Base-by-base conservation (phyloP, 73 alveolate genomes). In the Uronychia setigera region DNA sequence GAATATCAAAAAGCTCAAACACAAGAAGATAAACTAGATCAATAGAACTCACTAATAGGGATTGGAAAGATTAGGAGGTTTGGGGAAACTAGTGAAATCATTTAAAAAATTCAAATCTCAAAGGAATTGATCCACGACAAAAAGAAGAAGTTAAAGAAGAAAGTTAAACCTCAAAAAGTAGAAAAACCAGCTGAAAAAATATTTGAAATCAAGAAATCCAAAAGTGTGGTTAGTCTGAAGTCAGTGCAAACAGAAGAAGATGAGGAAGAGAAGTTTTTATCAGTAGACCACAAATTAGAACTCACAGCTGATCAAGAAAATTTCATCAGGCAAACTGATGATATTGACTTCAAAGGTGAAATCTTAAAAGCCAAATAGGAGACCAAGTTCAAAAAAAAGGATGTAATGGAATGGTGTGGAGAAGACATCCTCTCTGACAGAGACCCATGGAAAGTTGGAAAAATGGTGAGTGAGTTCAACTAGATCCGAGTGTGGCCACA, bases 371-470 rank as follows among this genome's bases (percentile, higher is more conserved):
- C 87, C 35, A 78, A 57, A 26, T 11, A 35, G 5, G 0, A 29
- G 0, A 83, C 87, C 19, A 0, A 1, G 29, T 31, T 27, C 27
- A 58, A 78, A 29, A 58, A 79, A 32, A 79, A 77, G 25, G 87
- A 78, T 74, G 5, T 9, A 30, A 34, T 79, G 0, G 87, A 79
- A 46, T 86, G 92, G 92, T n/a, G 83, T 14, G 92, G 92, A n/a
- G 59, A 86, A 57, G 92, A 86, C 76, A 59, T 86, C 35, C 34
- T 86, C 81, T 32, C 82, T 29, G 60, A 76, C 33, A 35, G 57
- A 29, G 87, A 86, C 81, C 87, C 87, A 19, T 78, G 32, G 58
- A 78, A 60, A 58, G 82, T 46, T 11, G 19, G 81, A 81, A 60
- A 60, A 14, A 58, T 76, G 13, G 9, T 83, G 30, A 58, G 32